Evolutionary conservation across 768 basidiomycete species (phyloP).

Genomic region (Aureoboletus auriporus): DNA sequence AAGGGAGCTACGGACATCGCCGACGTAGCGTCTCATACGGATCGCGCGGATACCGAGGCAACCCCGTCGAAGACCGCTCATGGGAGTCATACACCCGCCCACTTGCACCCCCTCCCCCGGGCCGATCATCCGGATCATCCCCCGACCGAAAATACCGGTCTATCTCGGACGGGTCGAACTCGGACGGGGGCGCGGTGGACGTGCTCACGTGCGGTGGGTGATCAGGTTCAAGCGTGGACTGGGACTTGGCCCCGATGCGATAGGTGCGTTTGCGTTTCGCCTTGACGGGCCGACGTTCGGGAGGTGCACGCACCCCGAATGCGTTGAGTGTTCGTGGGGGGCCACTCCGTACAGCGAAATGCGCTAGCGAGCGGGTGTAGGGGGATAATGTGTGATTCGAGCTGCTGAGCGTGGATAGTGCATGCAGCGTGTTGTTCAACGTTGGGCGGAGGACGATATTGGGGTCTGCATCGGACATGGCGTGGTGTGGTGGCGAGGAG

Average conservation of each 20-base stretch:
- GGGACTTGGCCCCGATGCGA: conserved; percentile 42
- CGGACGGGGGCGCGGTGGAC: conserved; percentile 39
- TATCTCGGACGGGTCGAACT: conserved; percentile 69
- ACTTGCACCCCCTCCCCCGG: neutral
- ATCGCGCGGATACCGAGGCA: conserved; percentile 3
- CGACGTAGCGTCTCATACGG: conserved; percentile 8
- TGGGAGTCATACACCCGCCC: neutral
- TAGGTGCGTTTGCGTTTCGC: conserved; percentile 76
- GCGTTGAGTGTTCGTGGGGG: conserved; percentile 52
- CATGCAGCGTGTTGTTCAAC: conserved; percentile 73
- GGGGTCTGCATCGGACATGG: conserved; percentile 39
- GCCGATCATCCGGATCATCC: conserved; percentile 14
- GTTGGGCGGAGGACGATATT: conserved; percentile 63
- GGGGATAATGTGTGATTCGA: conserved; percentile 95
- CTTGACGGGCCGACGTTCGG: conserved; percentile 56
- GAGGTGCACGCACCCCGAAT: conserved; percentile 30
- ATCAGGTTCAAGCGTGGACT: neutral
- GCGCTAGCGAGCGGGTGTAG: conserved; percentile 84
- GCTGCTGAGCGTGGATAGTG: conserved; percentile 78
- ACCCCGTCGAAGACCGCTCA: too few species aligned
- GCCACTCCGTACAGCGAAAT: conserved; percentile 89
- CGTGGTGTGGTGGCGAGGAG: conserved; percentile 32
- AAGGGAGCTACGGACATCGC: conserved; percentile 1
- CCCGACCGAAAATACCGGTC: conserved; percentile 63
- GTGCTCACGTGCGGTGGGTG: conserved; percentile 8